A percentile compares a stretch with the other conserved stretches of the same genome.
These are phyloP conservation scores for Vitis cinerea DNA, from an alignment of 164 flowering plant species.

Conservation along the genomic window DNA sequence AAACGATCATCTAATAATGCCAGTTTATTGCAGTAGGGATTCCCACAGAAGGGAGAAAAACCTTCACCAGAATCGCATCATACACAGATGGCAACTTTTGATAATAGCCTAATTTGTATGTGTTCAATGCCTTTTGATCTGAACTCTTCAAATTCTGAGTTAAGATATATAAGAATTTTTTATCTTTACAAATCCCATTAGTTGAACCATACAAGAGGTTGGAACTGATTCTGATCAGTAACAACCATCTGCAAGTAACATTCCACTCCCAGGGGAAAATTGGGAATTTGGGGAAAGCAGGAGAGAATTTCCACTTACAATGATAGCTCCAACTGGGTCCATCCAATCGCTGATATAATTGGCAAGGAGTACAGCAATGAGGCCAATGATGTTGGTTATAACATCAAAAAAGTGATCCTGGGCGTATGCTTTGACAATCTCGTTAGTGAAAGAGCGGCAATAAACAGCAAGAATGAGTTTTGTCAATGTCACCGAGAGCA, in stretches of 20 bases:
- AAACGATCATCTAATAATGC: too few species aligned
- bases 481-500: slow-evolving; percentile 76
- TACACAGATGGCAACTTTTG: too few species aligned
- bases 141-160: too few species aligned
- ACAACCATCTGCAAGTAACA: too few species aligned
- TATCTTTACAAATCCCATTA: too few species aligned
- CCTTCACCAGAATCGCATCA: too few species aligned
- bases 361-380: slow-evolving; percentile 78
- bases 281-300: slow-evolving; percentile 2
- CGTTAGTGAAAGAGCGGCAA: slow-evolving; percentile 80
- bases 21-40: too few species aligned
- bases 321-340: slow-evolving; percentile 91
- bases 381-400: slow-evolving; percentile 81
- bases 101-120: too few species aligned
- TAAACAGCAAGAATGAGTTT: slow-evolving; percentile 62
- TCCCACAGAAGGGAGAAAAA: too few species aligned
- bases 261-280: too few species aligned
- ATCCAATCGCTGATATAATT: slow-evolving; percentile 69
- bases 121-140: too few species aligned
- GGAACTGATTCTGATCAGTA: background rate
- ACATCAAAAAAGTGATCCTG: slow-evolving; percentile 96
- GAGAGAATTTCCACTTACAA: slow-evolving; percentile 51
- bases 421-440: slow-evolving; percentile 93
- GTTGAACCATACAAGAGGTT: background rate
- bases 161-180: too few species aligned